A percentile compares a stretch with the other conserved stretches of the same genome.
phyloP scores from a whole-genome alignment of 352 stramenopile species.

The Phytophthora constricta region DNA sequence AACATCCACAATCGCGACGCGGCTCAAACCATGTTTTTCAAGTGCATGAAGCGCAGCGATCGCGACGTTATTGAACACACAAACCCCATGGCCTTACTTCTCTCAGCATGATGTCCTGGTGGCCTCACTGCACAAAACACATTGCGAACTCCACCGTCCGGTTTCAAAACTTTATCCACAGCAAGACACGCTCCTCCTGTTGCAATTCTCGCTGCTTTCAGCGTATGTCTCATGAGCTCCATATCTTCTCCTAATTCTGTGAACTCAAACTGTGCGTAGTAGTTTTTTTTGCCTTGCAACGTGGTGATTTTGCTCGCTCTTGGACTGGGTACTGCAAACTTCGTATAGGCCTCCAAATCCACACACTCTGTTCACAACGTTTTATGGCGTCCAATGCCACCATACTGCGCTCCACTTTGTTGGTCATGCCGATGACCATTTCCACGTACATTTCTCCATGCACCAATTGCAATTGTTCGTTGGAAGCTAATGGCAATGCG shows the following conservation, averaged over 20 bases:
- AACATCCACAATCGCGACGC: constrained; percentile 76
- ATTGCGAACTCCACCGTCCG: constrained; percentile 41
- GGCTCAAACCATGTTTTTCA: constrained; percentile 52
- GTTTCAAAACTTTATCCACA: constrained; percentile 50
- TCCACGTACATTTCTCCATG: constrained; percentile 67
- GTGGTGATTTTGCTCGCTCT: constrained; percentile 23
- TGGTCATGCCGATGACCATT: constrained; percentile 51
- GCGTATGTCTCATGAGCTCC: constrained; percentile 71
- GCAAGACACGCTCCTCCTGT: constrained; percentile 86
- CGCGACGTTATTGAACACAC: constrained; percentile 96
- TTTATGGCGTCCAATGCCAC: constrained; percentile 45
- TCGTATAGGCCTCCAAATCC: constrained; percentile 11
- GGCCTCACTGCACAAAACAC: constrained; percentile 90
- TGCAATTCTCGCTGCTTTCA: constrained; percentile 65
- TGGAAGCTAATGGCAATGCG: constrained; percentile 40
- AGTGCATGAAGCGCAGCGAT: constrained; percentile 94
- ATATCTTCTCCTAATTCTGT: constrained; percentile 77
- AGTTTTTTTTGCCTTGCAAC: constrained; percentile 45
- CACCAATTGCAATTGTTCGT: constrained; percentile 61
- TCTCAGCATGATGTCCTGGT: constrained; percentile 66
- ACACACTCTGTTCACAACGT: constrained; percentile 2
- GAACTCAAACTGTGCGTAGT: constrained; percentile 69
- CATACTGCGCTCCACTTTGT: constrained; percentile 74
- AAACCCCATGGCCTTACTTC: constrained; percentile 79
- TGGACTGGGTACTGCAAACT: constrained; percentile 14